A percentile compares a stretch with the other conserved stretches of the same genome.
These are phyloP conservation scores for Alternaria infectoria DNA, from an alignment of 2,329 filamentous ascomycete species.

Conservation along the genomic window DNA sequence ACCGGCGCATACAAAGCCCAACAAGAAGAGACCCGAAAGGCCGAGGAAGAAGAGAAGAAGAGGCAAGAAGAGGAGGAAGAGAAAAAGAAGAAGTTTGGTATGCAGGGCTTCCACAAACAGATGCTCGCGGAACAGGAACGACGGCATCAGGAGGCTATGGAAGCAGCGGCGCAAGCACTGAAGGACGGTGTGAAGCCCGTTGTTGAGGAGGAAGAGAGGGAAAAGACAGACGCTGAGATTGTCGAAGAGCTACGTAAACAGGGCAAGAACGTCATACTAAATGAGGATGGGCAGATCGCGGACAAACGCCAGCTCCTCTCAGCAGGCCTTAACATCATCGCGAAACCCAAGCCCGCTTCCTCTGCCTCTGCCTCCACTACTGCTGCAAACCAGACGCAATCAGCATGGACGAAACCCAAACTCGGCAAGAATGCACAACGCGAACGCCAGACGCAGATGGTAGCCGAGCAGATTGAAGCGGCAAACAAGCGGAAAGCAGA, in stretches of 20 bases:
- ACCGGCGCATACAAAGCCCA: conserved; percentile 83
- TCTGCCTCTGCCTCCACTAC: conserved; percentile 27
- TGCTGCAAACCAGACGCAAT: conserved; percentile 11
- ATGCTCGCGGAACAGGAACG: conserved; percentile 74
- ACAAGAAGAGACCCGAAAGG: conserved; percentile 73
- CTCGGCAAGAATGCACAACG: conserved; percentile 68
- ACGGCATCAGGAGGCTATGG: conserved; percentile 71
- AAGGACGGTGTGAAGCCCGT: conserved; percentile 42
- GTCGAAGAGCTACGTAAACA: conserved; percentile 71
- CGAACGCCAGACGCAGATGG: conserved; percentile 78
- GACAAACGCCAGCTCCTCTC: conserved; percentile 82
- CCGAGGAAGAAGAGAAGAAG: conserved; percentile 74
- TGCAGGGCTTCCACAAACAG: conserved; percentile 79
- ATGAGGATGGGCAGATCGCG: conserved; percentile 82
- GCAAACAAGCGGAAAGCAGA: conserved; percentile 74
- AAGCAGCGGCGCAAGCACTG: conserved; percentile 62
- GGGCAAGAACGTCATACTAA: conserved; percentile 70
- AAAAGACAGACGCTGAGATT: conserved; percentile 65
- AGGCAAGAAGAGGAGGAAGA: conserved; percentile 70
- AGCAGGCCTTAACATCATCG: conserved; percentile 75
- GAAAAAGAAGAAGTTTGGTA: conserved; percentile 71
- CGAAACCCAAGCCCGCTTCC: conserved; percentile 62
- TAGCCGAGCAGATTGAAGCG: conserved; percentile 78
- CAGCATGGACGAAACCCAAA: conserved; percentile 27
- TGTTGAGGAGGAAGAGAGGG: conserved; percentile 38